Percentiles rank a stretch among this genome's conserved stretches.
These are phyloP conservation scores for Leptoxyphium fumago DNA, from an alignment of 2,329 filamentous ascomycete genomes.

Conservation along the genomic window DNA sequence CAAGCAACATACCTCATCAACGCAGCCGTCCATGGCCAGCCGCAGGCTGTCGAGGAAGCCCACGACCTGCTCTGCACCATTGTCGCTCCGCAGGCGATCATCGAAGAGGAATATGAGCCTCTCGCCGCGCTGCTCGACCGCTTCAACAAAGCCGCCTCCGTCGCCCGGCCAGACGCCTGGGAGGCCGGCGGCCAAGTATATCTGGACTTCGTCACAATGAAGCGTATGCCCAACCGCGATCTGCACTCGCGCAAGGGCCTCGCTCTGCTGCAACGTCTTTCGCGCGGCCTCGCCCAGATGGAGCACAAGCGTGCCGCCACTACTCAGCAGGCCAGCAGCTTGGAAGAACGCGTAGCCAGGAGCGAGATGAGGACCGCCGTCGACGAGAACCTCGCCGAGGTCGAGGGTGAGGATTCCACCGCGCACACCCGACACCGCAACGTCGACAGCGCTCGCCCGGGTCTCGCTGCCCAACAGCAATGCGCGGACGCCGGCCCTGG, in stretches of 20 bases:
- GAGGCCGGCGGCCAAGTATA: slow-evolving; percentile 68
- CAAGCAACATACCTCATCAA: slow-evolving; percentile 71
- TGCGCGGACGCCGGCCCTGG: not conserved
- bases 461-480: not conserved
- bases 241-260: not conserved
- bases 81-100: slow-evolving; percentile 69
- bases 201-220: not conserved
- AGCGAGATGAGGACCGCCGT: slow-evolving; percentile 69
- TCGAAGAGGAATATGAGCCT: slow-evolving; percentile 63
- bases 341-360: slow-evolving; percentile 52
- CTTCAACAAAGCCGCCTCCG: slow-evolving; percentile 45
- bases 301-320: slow-evolving; percentile 13
- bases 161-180: slow-evolving; percentile 42
- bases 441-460: too few species aligned
- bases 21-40: slow-evolving; percentile 46
- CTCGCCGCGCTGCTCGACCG: slow-evolving; percentile 55
- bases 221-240: not conserved
- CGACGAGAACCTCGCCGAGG: slow-evolving; percentile 46
- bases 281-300: slow-evolving; percentile 8
- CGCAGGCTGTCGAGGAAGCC: slow-evolving; percentile 43
- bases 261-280: slow-evolving; percentile 4
- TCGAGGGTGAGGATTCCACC: not conserved
- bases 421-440: not conserved
- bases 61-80: slow-evolving; percentile 68
- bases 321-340: slow-evolving; percentile 23